These are phyloP conservation scores for Puccinia polysora DNA, from an alignment of 1,284 basidiomycete species.

Conservation along the genomic window DNA sequence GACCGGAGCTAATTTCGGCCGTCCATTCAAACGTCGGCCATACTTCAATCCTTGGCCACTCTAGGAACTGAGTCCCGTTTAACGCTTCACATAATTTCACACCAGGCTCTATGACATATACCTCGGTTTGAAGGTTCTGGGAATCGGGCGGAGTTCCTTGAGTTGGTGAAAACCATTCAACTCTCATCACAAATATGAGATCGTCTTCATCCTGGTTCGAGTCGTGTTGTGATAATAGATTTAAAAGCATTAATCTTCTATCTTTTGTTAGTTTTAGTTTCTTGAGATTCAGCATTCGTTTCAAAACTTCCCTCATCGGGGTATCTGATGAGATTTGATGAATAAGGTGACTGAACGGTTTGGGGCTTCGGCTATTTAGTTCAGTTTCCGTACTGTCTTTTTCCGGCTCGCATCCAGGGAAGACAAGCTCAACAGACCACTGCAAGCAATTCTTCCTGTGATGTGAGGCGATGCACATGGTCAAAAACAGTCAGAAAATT, in stretches of 20 bases:
- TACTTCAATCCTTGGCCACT: conserved; percentile 40
- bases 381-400: background rate
- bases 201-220: background rate
- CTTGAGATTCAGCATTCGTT: conserved; percentile 18
- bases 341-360: conserved; percentile 15
- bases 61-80: conserved; percentile 16
- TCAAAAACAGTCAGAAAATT: background rate
- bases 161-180: background rate
- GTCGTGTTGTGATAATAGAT: background rate
- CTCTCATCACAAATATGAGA: background rate
- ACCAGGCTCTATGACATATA: conserved; percentile 16
- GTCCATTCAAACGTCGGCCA: conserved; percentile 16
- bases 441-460: conserved; percentile 18
- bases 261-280: conserved; percentile 20
- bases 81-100: conserved; percentile 1
- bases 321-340: conserved; percentile 30
- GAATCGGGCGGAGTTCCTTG: background rate
- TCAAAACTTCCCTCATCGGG: conserved; percentile 11
- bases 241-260: background rate
- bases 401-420: background rate
- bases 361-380: background rate
- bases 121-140: background rate
- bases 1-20: conserved; percentile 6
- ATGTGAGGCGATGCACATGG: background rate
- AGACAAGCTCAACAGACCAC: conserved; percentile 37